Percentiles rank a stretch among this genome's conserved stretches.
Conservation (phyloP, 164 flowering plant genomes). For the Vitis cinerea region DNA sequence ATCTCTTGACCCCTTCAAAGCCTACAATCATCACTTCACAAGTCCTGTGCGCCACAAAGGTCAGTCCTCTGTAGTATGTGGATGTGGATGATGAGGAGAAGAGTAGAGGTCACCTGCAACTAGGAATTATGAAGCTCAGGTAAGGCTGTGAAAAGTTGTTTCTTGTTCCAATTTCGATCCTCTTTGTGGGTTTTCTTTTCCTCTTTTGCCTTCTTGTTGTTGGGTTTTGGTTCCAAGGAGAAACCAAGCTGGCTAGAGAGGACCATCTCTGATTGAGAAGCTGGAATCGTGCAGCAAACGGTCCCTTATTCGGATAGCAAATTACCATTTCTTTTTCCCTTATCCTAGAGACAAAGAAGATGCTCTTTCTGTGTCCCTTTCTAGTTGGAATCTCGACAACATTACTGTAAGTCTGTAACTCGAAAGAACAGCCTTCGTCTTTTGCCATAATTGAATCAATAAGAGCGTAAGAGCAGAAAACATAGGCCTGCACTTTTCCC, state of each 20-base stretch:
- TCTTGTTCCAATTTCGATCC: not conserved
- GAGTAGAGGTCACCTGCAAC: not conserved
- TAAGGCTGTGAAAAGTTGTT: constrained; percentile 7
- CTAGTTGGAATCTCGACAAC: constrained; percentile 23
- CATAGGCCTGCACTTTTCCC: no score
- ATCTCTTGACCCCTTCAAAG: not conserved
- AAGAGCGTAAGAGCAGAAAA: no score
- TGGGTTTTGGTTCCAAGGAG: constrained; percentile 4
- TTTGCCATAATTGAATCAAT: not conserved
- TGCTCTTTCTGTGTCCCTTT: constrained; percentile 20
- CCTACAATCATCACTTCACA: not conserved
- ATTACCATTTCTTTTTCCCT: not conserved
- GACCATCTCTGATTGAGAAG: constrained; percentile 21
- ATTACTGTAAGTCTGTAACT: constrained; percentile 13
- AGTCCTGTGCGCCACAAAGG: not conserved
- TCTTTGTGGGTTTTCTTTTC: not conserved
- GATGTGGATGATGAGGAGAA: not conserved
- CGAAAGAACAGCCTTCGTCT: not conserved
- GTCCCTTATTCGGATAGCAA: constrained; percentile 13
- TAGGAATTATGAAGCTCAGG: not conserved
- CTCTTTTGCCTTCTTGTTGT: not conserved
- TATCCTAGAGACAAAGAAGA: constrained; percentile 7
- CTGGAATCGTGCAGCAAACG: constrained; percentile 17
- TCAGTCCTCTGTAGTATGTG: no score
- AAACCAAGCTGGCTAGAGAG: not conserved